Evolutionary conservation across 192 early-diverging fungal genomes (phyloP).

Genomic region (Backusella circina): DNA sequence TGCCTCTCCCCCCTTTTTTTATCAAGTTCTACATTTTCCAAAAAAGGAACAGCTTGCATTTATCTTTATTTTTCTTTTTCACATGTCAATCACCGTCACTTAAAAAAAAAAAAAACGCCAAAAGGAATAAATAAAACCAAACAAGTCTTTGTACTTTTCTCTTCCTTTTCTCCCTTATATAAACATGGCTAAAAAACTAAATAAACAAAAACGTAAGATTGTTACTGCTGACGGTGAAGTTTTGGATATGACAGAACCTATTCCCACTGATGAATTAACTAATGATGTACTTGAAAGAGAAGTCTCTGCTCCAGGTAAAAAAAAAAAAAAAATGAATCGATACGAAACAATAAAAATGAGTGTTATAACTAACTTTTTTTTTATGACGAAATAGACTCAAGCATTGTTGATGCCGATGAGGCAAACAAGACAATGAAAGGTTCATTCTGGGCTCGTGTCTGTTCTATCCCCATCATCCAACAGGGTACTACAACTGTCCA

Average conservation of each 20-base stretch:
- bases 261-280: not conserved
- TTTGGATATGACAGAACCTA: not conserved
- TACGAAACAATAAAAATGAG: not conserved
- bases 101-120: not conserved
- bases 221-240: not conserved
- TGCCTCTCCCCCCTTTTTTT: not conserved
- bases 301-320: not conserved
- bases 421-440: slow-evolving; percentile 10
- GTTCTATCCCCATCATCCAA: slow-evolving; percentile 29
- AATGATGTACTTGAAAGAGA: not conserved
- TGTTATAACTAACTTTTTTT: not conserved
- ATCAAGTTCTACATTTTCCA: not conserved
- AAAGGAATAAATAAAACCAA: not conserved
- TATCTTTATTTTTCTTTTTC: not conserved
- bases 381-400: not conserved
- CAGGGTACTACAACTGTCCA: slow-evolving; percentile 20
- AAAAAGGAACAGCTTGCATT: not conserved
- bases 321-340: not conserved
- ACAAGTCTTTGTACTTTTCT: not conserved
- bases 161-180: not conserved
- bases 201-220: not conserved
- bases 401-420: slow-evolving; percentile 6
- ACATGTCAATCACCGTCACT: not conserved
- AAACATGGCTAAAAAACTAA: not conserved
- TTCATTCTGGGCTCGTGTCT: slow-evolving; percentile 26